Percentiles rank a stretch among this genome's conserved stretches.
Conservation (phyloP, 768 basidiomycete genomes). For the Xerocomellus intermedius region DNA sequence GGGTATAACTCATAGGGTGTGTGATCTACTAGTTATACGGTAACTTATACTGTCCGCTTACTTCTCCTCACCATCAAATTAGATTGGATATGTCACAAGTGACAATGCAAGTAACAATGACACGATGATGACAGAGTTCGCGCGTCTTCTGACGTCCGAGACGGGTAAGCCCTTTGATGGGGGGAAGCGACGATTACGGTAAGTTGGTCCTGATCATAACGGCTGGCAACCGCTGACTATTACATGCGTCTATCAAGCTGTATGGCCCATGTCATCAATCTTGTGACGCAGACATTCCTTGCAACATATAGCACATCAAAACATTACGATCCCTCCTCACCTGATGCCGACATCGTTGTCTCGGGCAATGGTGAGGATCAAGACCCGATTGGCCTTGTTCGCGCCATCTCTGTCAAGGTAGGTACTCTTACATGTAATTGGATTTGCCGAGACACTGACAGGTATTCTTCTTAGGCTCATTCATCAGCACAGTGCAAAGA, state of each 20-base stretch:
- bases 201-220: neutral
- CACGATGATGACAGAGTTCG: neutral
- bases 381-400: constrained; percentile 2
- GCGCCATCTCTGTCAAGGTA: constrained; percentile 6
- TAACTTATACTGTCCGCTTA: neutral
- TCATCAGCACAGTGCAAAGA: constrained; percentile 2
- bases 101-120: constrained; percentile 1
- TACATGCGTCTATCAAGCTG: neutral
- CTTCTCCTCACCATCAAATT: neutral
- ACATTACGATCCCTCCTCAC: neutral
- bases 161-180: neutral
- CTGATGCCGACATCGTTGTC: neutral
- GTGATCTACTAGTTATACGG: constrained; percentile 2
- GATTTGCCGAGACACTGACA: neutral
- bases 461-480: neutral
- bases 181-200: neutral
- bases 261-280: constrained; percentile 1
- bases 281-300: neutral
- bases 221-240: neutral
- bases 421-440: neutral
- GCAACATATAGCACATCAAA: neutral
- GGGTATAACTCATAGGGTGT: constrained; percentile 32
- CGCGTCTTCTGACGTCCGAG: constrained; percentile 13
- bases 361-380: neutral
- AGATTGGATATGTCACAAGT: constrained; percentile 38